These are phyloP conservation scores for Pleurotus sapidus DNA, from an alignment of 768 basidiomycete species.

Conservation along the genomic window DNA sequence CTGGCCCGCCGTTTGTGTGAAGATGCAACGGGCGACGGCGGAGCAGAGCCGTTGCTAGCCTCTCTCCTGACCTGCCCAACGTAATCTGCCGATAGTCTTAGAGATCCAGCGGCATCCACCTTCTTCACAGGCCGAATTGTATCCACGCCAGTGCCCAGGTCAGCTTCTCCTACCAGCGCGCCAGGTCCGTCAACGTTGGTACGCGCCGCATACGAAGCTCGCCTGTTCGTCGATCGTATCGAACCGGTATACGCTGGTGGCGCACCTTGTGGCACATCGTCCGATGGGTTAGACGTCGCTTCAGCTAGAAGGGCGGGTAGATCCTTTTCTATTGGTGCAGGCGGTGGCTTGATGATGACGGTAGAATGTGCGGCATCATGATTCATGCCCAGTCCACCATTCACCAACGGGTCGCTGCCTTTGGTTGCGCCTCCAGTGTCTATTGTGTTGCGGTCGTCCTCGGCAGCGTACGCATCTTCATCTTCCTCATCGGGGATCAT, in stretches of 20 bases:
- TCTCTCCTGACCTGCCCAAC: constrained; percentile 72
- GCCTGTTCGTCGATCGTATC: constrained; percentile 49
- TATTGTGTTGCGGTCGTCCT: constrained; percentile 41
- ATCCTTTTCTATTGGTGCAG: constrained; percentile 38
- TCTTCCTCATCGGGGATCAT: constrained; percentile 58
- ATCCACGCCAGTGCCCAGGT: constrained; percentile 83
- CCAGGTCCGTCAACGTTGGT: constrained; percentile 60
- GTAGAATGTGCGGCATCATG: constrained; percentile 65
- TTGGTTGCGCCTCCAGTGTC: constrained; percentile 64
- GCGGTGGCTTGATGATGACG: constrained; percentile 56
- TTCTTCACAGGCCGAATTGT: constrained; percentile 95
- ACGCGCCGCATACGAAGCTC: constrained; percentile 80
- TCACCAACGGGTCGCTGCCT: constrained; percentile 52
- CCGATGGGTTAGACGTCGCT: constrained; percentile 29
- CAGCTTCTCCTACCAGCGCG: constrained; percentile 75
- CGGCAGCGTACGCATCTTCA: constrained; percentile 33
- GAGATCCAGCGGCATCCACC: constrained; percentile 75
- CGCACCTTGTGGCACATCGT: constrained; percentile 42
- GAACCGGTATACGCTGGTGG: constrained; percentile 78
- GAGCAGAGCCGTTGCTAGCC: constrained; percentile 36
- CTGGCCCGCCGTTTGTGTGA: constrained; percentile 48
- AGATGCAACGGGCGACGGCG: constrained; percentile 41
- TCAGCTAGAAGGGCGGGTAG: constrained; percentile 37
- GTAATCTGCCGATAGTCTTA: constrained; percentile 76
- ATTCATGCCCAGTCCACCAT: constrained; percentile 45